Conservation (phyloP, 805 yeast species). For the Metschnikowia borealis region DNA sequence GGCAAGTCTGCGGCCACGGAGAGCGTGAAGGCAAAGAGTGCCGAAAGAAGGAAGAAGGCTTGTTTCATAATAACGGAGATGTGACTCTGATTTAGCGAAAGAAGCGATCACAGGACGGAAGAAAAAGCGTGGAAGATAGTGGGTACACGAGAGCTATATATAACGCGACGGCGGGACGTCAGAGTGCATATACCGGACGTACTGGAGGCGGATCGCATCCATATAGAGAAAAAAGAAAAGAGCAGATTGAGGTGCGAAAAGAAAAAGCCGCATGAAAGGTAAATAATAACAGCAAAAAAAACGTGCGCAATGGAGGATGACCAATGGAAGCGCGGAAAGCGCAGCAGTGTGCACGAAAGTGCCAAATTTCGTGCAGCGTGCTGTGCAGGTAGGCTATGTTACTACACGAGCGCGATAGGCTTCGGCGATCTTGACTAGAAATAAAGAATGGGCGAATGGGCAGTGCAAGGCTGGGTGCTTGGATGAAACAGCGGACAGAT, state of each 20-base stretch:
- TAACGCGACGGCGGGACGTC: constrained; percentile 4
- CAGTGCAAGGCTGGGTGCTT: background rate
- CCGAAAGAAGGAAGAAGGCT: constrained; percentile 10
- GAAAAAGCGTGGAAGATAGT: background rate
- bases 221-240: constrained; percentile 5
- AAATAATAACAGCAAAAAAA: background rate
- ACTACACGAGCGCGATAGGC: constrained; percentile 5
- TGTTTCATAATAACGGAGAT: constrained; percentile 10
- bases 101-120: constrained; percentile 1
- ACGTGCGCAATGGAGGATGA: background rate
- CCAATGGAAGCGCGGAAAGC: background rate
- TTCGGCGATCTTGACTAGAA: background rate
- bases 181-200: background rate
- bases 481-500: background rate
- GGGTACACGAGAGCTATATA: background rate
- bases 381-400: constrained; percentile 11
- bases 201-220: background rate
- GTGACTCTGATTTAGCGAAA: background rate
- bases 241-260: background rate
- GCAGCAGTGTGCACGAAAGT: background rate
- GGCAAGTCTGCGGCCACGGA: constrained; percentile 22
- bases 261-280: background rate
- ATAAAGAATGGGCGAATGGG: background rate
- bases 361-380: background rate
- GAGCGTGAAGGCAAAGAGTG: constrained; percentile 9